These are phyloP conservation scores for Clonostachys rosea DNA, from an alignment of 2,329 filamentous ascomycete genomes.

Conservation along the genomic window DNA sequence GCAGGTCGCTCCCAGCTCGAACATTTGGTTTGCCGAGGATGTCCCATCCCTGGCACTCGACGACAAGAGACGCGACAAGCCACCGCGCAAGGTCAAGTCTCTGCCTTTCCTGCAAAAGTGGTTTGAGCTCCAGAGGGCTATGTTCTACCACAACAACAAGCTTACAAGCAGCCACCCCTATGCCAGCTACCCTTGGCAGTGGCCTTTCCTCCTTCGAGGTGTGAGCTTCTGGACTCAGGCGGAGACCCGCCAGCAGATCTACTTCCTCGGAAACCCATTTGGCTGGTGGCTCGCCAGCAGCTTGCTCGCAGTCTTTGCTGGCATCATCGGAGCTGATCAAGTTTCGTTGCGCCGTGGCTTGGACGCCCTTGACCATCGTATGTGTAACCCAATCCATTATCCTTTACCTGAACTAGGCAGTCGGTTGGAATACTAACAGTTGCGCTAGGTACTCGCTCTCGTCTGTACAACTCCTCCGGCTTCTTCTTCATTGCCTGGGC, in stretches of 20 bases:
- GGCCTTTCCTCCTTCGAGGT: conserved; percentile 94
- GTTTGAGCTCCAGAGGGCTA: conserved; percentile 91
- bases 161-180: conserved; percentile 97
- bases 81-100: conserved; percentile 73
- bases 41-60: conserved; percentile 74
- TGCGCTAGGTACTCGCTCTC: conserved; percentile 72
- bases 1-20: conserved; percentile 82
- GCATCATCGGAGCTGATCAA: conserved; percentile 89
- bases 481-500: conserved; percentile 99
- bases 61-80: conserved; percentile 68
- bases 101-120: conserved; percentile 91
- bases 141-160: conserved; percentile 99
- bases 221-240: conserved; percentile 99
- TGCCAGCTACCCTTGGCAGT: conserved; percentile 89
- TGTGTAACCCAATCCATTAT: conserved; percentile 34
- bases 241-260: conserved; percentile 93
- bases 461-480: conserved; percentile 95
- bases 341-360: conserved; percentile 88
- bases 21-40: conserved; percentile 91
- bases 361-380: conserved; percentile 89
- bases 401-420: neutral
- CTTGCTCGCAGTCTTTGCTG: conserved; percentile 86
- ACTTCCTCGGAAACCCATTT: conserved; percentile 94
- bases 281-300: conserved; percentile 97
- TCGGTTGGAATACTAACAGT: neutral